Percentiles rank a stretch among this genome's conserved stretches.
These are phyloP conservation scores for Gardenia jasminoides DNA, from an alignment of 257 asterid species.

Conservation along the genomic window DNA sequence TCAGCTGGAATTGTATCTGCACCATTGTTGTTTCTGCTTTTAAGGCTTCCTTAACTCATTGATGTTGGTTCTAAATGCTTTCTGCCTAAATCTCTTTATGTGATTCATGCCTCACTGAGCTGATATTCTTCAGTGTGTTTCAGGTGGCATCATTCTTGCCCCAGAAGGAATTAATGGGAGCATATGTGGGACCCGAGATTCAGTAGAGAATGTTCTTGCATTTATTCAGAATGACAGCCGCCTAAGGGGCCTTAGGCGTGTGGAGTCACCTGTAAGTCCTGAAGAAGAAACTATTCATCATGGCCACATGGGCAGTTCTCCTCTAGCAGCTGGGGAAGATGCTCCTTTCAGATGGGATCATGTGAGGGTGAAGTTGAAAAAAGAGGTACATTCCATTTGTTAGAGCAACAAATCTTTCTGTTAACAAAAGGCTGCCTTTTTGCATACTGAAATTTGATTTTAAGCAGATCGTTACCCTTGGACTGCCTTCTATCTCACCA, in stretches of 20 bases:
- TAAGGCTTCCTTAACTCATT: not conserved
- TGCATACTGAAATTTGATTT: not conserved
- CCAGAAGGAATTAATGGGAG: conserved; percentile 98
- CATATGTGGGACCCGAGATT: conserved; percentile 72
- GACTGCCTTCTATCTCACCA: conserved; percentile 93
- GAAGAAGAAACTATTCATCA: conserved; percentile 99
- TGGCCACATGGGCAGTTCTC: conserved; percentile 77
- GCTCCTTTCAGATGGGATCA: conserved; percentile 98
- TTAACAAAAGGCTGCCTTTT: not conserved
- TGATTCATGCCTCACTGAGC: conserved; percentile 58
- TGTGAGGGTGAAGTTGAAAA: conserved; percentile 93
- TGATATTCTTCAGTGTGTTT: conserved; percentile 81
- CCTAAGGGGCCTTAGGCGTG: conserved; percentile 63
- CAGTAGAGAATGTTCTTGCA: conserved; percentile 67
- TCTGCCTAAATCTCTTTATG: not conserved
- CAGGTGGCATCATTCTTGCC: conserved; percentile 98
- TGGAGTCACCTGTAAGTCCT: conserved; percentile 93
- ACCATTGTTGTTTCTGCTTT: not conserved
- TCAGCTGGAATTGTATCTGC: not conserved
- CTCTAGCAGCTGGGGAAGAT: conserved; percentile 98
- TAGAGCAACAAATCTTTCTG: conserved; percentile 10
- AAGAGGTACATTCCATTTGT: conserved; percentile 57
- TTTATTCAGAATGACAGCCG: conserved; percentile 75
- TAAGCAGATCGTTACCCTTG: conserved; percentile 85
- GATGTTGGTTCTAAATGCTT: not conserved